Percentiles rank a stretch among this genome's conserved stretches.
Conservation (phyloP, 129 eudicot species). For the Gnaphalium uliginosum region DNA sequence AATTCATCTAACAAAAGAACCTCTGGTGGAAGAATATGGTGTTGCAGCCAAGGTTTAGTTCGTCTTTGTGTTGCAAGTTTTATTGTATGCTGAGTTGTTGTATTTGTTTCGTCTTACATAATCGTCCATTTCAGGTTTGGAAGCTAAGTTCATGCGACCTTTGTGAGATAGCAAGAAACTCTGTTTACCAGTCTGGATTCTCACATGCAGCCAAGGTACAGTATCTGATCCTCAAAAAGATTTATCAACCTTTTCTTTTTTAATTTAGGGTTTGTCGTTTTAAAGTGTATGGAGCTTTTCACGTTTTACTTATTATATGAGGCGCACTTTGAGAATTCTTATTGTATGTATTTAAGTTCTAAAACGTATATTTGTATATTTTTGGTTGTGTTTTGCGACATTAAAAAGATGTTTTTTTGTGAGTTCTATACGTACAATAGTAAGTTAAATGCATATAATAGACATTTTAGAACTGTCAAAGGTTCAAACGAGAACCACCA, state of each 20-base stretch:
- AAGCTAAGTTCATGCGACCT: constrained; percentile 96
- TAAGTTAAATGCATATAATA: background rate
- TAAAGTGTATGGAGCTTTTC: too few species aligned
- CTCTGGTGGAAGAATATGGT: constrained; percentile 96
- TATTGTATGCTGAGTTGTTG: constrained; percentile 13
- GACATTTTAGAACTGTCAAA: background rate
- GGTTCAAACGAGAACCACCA: too few species aligned
- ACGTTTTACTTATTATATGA: too few species aligned
- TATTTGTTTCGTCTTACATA: constrained; percentile 5
- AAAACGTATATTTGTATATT: too few species aligned
- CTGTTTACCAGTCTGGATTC: constrained; percentile 96
- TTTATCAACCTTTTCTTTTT: background rate
- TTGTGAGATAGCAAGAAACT: constrained; percentile 93
- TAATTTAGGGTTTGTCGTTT: background rate
- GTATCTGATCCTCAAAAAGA: background rate
- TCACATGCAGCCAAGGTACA: constrained; percentile 86
- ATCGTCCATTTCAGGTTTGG: constrained; percentile 65
- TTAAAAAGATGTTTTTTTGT: too few species aligned
- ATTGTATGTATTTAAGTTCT: too few species aligned
- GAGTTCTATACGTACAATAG: too few species aligned
- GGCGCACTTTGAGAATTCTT: too few species aligned
- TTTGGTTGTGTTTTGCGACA: too few species aligned
- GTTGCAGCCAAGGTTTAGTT: constrained; percentile 86
- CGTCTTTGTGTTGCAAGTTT: background rate
- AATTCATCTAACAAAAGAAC: constrained; percentile 94